Evolutionary conservation across 2,329 filamentous ascomycete genomes (phyloP).

Genomic region (Nothophoma quercina): DNA sequence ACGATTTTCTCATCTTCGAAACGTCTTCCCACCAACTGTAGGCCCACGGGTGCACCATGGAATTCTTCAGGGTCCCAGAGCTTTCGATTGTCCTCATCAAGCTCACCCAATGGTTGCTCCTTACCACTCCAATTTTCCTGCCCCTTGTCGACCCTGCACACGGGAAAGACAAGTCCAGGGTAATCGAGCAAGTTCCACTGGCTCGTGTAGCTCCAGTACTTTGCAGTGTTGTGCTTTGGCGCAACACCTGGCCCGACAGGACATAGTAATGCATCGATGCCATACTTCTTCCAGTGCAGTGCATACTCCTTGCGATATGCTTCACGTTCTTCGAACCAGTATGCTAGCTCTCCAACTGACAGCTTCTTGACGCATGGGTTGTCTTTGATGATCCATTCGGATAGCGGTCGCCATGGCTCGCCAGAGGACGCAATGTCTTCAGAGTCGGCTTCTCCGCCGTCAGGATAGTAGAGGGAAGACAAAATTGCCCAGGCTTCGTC

Average conservation of each 20-base stretch:
- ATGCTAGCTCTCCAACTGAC: slow-evolving; percentile 54
- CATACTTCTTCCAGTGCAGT: slow-evolving; percentile 51
- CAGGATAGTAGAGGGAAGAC: slow-evolving; percentile 58
- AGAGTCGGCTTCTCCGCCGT: slow-evolving; percentile 64
- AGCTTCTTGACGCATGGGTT: slow-evolving; percentile 58
- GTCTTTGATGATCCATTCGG: slow-evolving; percentile 65
- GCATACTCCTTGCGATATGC: slow-evolving; percentile 56
- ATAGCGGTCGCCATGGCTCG: slow-evolving; percentile 66
- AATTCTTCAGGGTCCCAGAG: slow-evolving; percentile 59
- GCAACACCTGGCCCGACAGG: slow-evolving; percentile 65
- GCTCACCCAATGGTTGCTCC: slow-evolving; percentile 50
- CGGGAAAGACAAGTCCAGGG: slow-evolving; percentile 68
- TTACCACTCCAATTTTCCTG: slow-evolving; percentile 51
- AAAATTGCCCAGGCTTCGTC: slow-evolving; percentile 59
- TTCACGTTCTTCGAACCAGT: slow-evolving; percentile 53
- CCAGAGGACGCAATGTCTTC: slow-evolving; percentile 60
- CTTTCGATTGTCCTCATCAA: slow-evolving; percentile 58
- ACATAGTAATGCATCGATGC: slow-evolving; percentile 68
- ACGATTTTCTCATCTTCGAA: slow-evolving; percentile 64
- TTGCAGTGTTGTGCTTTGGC: slow-evolving; percentile 61
- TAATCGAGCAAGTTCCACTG: slow-evolving; percentile 76
- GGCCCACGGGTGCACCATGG: slow-evolving; percentile 57
- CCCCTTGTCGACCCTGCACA: slow-evolving; percentile 50
- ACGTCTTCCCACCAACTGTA: slow-evolving; percentile 63
- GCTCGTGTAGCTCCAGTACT: slow-evolving; percentile 70